Percentiles rank a stretch among this genome's conserved stretches.
Conservation (phyloP, 2,329 filamentous ascomycete species). For the Cucurbitaria berberidis region DNA sequence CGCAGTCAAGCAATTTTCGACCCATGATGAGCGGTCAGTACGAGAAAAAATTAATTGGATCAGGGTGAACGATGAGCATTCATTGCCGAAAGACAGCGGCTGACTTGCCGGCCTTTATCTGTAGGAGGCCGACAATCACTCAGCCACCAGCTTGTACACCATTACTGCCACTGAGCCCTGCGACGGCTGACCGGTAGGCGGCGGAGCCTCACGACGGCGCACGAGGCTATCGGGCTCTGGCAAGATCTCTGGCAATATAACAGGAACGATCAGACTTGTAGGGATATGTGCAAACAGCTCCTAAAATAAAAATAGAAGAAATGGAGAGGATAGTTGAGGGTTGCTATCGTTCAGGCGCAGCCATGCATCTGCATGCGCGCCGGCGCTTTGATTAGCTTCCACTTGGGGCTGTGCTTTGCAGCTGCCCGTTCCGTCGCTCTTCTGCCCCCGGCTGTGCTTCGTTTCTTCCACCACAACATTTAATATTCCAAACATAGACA, state of each 20-base stretch:
- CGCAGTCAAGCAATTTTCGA: conserved; percentile 29
- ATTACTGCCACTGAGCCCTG: background rate
- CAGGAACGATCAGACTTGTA: background rate
- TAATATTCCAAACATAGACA: background rate
- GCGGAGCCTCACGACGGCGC: background rate
- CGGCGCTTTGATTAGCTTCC: background rate
- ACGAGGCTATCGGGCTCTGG: background rate
- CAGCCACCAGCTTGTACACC: background rate
- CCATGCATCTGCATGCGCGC: background rate
- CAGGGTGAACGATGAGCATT: background rate
- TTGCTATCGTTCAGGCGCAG: background rate
- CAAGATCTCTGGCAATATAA: background rate
- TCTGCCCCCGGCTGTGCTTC: background rate
- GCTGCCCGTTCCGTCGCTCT: background rate
- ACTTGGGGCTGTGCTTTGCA: conserved; percentile 1
- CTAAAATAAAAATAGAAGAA: background rate
- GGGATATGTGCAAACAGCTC: background rate
- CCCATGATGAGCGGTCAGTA: conserved; percentile 10
- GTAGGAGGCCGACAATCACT: background rate
- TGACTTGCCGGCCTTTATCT: background rate
- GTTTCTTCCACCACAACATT: background rate
- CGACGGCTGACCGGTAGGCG: background rate
- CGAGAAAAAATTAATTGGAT: background rate
- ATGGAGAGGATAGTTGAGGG: background rate
- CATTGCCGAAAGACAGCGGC: too few species aligned